These are phyloP conservation scores for Beauveria sp. DNA, from an alignment of 2,329 filamentous ascomycete species.

Conservation along the genomic window DNA sequence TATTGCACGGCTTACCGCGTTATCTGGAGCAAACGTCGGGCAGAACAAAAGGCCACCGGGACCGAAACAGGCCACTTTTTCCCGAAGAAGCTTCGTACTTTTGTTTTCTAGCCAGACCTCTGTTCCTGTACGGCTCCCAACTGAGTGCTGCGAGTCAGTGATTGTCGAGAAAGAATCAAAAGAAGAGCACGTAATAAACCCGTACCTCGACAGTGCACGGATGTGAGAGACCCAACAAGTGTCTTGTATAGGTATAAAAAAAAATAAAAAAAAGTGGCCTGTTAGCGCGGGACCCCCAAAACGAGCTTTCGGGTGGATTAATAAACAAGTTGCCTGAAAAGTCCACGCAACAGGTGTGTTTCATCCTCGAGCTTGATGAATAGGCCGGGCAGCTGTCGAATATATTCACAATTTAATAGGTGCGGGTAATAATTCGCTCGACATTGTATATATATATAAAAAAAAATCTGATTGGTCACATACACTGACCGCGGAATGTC, in stretches of 20 bases:
- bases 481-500: slow-evolving; percentile 48
- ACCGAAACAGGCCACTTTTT: slow-evolving; percentile 37
- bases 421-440: too few relatives aligned
- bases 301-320: not conserved
- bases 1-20: slow-evolving; percentile 52
- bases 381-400: slow-evolving; percentile 20
- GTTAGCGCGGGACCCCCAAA: too few relatives aligned
- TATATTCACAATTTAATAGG: slow-evolving; percentile 21
- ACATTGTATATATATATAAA: too few relatives aligned
- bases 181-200: not conserved
- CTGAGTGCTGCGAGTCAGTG: not conserved
- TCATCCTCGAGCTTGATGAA: slow-evolving; percentile 27
- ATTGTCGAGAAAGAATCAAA: not conserved
- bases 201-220: slow-evolving; percentile 48
- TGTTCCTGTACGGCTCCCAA: slow-evolving; percentile 47
- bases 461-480: slow-evolving; percentile 6
- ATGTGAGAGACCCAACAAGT: not conserved
- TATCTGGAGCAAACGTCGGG: slow-evolving; percentile 57
- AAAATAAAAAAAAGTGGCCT: too few relatives aligned
- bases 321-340: slow-evolving; percentile 35
- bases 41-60: slow-evolving; percentile 44
- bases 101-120: slow-evolving; percentile 55
- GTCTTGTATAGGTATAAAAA: too few relatives aligned
- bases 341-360: slow-evolving; percentile 53
- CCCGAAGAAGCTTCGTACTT: slow-evolving; percentile 50